Evolutionary conservation across 306 rosid genomes (phyloP), one percentile per base, ranked within the genome.

Genomic region (Fragaria ananassa): DNA sequence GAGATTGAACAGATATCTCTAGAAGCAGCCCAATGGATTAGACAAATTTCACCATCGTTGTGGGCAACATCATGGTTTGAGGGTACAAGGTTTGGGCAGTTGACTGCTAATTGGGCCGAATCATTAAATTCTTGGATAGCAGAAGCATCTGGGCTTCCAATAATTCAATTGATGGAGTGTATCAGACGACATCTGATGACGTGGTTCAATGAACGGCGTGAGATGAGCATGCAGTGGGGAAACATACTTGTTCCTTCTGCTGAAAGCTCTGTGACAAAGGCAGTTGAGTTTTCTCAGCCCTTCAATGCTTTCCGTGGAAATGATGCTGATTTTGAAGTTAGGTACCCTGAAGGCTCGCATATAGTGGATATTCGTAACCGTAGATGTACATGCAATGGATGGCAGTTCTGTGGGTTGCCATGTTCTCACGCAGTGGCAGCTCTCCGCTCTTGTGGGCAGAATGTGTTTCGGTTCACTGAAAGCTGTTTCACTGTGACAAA

Each of bases 41-140:
- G 80, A 58, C 81, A 82, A 80, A 71, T 87, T 50, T 80, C 85
- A 12, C 83, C 86, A 70, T 78, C 74, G 27, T 49, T 84, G 62
- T 87, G 90, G 90, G 88, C 90, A 68, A 87, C 90, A 25, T 81
- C 88, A 3, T 87, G 80, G 74, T 81, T 87, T 50, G 87, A 87
- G 79, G 90, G 90, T 29, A 84, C 85, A 29, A 79, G 90, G 76
- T 77, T 81, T 50, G 88, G 90, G 46, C 86, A 87, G 74, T 72
- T 87, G 79, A 87, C 88, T 5, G 86, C 88, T 51, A 87, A 87
- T 62, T 61, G 81, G 27, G 78, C 76, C 10, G 90, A 87, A 60
- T 82, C 86, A 13, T 77, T 84, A 53, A 81, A 80, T 76, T 35
- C 79, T 77, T 84, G 86, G 86, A 74, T 87, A 18, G 68, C 79